phyloP scores from a whole-genome alignment of 371 early-diverging fungal genomes.

The Enterocytospora artemiae region DNA sequence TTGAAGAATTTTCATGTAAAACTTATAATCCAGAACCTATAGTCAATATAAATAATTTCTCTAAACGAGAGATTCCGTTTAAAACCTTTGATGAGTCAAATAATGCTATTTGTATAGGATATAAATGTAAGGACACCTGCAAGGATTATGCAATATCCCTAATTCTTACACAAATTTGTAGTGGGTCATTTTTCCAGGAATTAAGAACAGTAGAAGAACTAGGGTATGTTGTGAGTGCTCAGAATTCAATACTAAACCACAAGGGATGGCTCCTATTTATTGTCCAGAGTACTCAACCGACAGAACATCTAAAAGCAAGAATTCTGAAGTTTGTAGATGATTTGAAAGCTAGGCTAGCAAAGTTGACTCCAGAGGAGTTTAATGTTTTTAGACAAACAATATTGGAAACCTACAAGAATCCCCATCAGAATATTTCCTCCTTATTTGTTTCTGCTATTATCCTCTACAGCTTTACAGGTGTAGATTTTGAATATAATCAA shows the following conservation, averaged over 20 bases:
- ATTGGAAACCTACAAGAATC: neutral
- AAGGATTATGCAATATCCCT: slow-evolving; percentile 1
- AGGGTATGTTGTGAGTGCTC: slow-evolving; percentile 48
- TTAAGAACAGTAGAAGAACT: slow-evolving; percentile 53
- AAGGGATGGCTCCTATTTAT: slow-evolving; percentile 25
- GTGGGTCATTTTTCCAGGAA: slow-evolving; percentile 52
- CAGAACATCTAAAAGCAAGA: slow-evolving; percentile 37
- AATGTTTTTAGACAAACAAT: neutral
- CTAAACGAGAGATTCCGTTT: neutral
- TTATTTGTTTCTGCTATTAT: no score
- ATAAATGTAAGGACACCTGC: neutral
- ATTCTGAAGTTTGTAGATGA: slow-evolving; percentile 40
- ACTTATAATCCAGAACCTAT: no score
- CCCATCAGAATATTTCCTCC: neutral
- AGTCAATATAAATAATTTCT: neutral
- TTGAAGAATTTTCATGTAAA: neutral
- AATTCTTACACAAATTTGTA: slow-evolving; percentile 9
- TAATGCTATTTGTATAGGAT: slow-evolving; percentile 8
- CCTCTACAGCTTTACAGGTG: no score
- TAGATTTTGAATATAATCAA: no score
- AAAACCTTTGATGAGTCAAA: slow-evolving; percentile 16
- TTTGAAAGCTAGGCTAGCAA: slow-evolving; percentile 15
- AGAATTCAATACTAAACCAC: slow-evolving; percentile 1
- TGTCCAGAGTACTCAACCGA: slow-evolving; percentile 42
- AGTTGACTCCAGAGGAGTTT: slow-evolving; percentile 46